Evolutionary conservation across 345 rosid species (phyloP).

Genomic region (Hibiscus tridactylites): DNA sequence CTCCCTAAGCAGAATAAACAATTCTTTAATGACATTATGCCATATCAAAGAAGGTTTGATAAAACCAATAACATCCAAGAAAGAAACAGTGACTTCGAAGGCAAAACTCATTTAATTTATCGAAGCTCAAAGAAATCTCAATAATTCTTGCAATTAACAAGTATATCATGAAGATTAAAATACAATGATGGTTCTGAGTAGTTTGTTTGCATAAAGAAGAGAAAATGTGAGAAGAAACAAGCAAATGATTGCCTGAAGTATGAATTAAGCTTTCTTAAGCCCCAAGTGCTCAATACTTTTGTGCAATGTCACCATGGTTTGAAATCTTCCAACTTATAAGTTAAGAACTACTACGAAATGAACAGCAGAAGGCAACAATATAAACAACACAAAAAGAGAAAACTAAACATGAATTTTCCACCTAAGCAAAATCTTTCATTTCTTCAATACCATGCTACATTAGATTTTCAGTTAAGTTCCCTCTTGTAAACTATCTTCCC

Average conservation of each 20-base stretch:
- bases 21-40: no score
- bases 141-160: background rate
- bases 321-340: background rate
- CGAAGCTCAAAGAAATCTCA: background rate
- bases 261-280: background rate
- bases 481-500: background rate
- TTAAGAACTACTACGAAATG: background rate
- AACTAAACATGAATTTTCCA: background rate
- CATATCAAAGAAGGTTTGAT: background rate
- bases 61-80: background rate
- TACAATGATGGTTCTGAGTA: background rate
- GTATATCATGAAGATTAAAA: background rate
- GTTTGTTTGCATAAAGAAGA: background rate
- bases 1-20: no score
- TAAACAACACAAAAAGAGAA: background rate
- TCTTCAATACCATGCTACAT: no score
- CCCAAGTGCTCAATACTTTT: background rate
- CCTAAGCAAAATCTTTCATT: background rate
- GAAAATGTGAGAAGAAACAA: background rate
- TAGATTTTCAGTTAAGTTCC: background rate
- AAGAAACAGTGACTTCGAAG: background rate
- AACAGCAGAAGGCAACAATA: background rate
- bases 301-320: background rate
- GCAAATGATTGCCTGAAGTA: background rate
- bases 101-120: background rate